phyloP scores from a whole-genome alignment of 2,329 filamentous ascomycete species.

The Blastomyces gilchristii region DNA sequence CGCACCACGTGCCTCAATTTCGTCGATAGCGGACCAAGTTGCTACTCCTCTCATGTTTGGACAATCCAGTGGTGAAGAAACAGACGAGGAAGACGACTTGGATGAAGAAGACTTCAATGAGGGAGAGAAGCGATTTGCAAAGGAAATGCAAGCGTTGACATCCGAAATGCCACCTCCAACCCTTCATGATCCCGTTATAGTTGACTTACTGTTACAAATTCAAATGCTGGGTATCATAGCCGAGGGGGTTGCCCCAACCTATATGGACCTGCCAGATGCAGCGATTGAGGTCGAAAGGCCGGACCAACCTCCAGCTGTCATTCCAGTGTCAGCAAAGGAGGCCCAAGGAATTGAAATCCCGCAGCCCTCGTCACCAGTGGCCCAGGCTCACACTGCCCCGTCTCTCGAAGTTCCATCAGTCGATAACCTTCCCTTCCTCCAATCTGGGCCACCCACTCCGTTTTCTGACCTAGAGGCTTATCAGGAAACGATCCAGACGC shows the following conservation, averaged over 20 bases:
- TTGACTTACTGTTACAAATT: constrained; percentile 34
- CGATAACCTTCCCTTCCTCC: constrained; percentile 38
- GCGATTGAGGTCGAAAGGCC: constrained; percentile 17
- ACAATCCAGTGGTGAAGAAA: constrained; percentile 33
- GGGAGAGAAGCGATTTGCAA: constrained; percentile 36
- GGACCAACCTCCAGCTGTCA: constrained; percentile 13
- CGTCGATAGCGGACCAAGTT: constrained; percentile 7
- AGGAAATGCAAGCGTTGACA: constrained; percentile 35
- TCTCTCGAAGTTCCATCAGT: constrained; percentile 27
- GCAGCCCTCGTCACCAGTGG: constrained; percentile 3
- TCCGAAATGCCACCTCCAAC: constrained; percentile 34
- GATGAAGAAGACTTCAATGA: constrained; percentile 40
- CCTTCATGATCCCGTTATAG: constrained; percentile 34
- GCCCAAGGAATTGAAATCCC: constrained; percentile 17
- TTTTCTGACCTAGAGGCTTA: constrained; percentile 37
- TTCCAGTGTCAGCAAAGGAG: constrained; percentile 19
- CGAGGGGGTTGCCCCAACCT: constrained; percentile 25
- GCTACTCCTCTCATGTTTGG: constrained; percentile 24
- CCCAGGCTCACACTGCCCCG: constrained; percentile 13
- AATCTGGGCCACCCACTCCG: constrained; percentile 33
- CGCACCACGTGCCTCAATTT: not conserved
- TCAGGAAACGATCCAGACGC: constrained; percentile 32
- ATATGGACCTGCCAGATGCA: constrained; percentile 19
- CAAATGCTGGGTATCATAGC: constrained; percentile 37
- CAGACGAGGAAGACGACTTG: constrained; percentile 37